Evolutionary conservation across 106 monocot genomes (phyloP).

Genomic region (Dioscorea dumetorum): DNA sequence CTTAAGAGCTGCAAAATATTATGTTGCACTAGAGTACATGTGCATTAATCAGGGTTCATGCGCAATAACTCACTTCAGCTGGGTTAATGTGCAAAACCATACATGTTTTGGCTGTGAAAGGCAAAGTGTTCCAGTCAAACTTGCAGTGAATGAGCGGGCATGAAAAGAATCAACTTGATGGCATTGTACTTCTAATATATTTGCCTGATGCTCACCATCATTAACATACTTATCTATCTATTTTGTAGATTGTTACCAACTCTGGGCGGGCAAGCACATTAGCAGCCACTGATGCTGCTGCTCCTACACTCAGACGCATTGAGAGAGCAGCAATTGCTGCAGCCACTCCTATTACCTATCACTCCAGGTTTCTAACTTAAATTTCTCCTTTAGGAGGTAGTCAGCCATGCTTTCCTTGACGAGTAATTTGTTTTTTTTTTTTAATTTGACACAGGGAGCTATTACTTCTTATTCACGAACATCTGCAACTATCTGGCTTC

Average conservation of each 20-base stretch:
- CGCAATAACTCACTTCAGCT: no score
- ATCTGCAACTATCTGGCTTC: slow-evolving; percentile 81
- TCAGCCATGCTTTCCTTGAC: not conserved
- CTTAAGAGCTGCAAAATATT: no score
- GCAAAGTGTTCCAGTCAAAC: no score
- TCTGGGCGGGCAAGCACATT: slow-evolving; percentile 92
- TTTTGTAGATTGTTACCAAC: slow-evolving; percentile 78
- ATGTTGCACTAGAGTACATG: no score
- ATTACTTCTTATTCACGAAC: slow-evolving; percentile 86
- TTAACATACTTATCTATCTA: not conserved
- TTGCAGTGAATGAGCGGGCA: no score
- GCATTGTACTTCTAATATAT: no score
- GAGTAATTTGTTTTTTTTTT: not conserved
- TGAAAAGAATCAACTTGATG: no score
- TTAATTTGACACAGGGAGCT: slow-evolving; percentile 53
- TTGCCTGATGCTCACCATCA: no score
- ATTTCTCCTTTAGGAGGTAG: not conserved
- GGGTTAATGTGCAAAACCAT: no score
- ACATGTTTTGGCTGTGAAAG: no score
- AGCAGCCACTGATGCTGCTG: slow-evolving; percentile 97
- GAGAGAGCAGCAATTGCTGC: slow-evolving; percentile 98
- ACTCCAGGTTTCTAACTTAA: slow-evolving; percentile 49
- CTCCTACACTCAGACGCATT: slow-evolving; percentile 93
- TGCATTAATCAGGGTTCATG: no score
- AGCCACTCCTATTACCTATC: slow-evolving; percentile 92